These are phyloP conservation scores for Brasenia schreberi DNA, from an alignment of 164 flowering plant genomes.

Conservation along the genomic window DNA sequence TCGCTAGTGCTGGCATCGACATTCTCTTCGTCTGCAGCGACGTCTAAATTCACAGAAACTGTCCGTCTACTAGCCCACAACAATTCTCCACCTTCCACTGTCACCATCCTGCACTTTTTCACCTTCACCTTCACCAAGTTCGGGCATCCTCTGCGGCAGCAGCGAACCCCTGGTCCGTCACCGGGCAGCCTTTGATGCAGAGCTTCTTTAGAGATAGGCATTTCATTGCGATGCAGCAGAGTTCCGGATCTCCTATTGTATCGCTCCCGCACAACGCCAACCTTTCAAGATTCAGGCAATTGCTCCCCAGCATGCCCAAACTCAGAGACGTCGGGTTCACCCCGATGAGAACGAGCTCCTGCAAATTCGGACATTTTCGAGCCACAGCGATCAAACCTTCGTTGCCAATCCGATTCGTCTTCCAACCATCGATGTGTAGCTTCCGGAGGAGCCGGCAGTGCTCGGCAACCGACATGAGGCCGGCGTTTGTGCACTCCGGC, in stretches of 20 bases:
- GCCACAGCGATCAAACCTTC: constrained; percentile 70
- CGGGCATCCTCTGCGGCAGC: constrained; percentile 74
- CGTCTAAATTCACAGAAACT: constrained; percentile 53
- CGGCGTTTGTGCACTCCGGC: constrained; percentile 69
- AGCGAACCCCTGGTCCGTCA: constrained; percentile 67
- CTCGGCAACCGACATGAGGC: constrained; percentile 47
- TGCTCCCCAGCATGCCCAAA: constrained; percentile 44
- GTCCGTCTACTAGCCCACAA: constrained; percentile 41
- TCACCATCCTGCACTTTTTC: constrained; percentile 78
- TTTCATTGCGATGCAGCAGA: constrained; percentile 64
- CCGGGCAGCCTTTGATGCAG: constrained; percentile 83
- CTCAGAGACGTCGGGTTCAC: constrained; percentile 57
- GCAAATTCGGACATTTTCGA: constrained; percentile 45
- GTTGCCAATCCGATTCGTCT: constrained; percentile 74
- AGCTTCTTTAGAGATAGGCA: constrained; percentile 68
- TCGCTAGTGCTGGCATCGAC: constrained; percentile 43
- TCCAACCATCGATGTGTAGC: constrained; percentile 97
- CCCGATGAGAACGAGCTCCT: constrained; percentile 81
- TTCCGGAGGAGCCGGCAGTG: constrained; percentile 63
- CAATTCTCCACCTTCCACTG: constrained; percentile 46
- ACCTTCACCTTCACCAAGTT: constrained; percentile 92
- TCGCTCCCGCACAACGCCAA: constrained; percentile 83
- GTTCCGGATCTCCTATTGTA: constrained; percentile 67
- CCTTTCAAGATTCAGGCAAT: constrained; percentile 60
- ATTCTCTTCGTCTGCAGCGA: constrained; percentile 21